These are phyloP conservation scores for Cyberlindnera mrakii DNA, from an alignment of 805 yeast species.

Conservation along the genomic window DNA sequence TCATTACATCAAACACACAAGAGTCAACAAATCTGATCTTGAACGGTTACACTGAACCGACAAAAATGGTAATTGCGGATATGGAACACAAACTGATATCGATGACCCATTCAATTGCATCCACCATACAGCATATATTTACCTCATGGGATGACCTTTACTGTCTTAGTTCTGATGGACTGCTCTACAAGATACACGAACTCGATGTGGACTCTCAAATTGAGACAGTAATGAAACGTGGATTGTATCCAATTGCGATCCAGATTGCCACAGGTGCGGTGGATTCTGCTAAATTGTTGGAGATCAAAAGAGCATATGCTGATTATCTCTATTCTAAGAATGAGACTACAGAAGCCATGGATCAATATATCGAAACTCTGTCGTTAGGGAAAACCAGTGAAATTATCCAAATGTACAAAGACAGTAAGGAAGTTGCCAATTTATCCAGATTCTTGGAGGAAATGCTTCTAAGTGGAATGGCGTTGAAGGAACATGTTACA, in stretches of 20 bases:
- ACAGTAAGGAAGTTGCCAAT: conserved; percentile 62
- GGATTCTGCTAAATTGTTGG: conserved; percentile 27
- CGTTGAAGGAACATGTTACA: conserved; percentile 79
- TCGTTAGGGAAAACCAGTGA: conserved; percentile 59
- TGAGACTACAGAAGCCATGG: conserved; percentile 62
- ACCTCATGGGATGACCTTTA: conserved; percentile 50
- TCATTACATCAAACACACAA: conserved; percentile 45
- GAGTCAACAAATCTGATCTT: conserved; percentile 27
- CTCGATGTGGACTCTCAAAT: conserved; percentile 63
- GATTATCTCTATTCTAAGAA: conserved; percentile 64
- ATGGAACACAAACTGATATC: conserved; percentile 63
- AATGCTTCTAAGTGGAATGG: conserved; percentile 45
- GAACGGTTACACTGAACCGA: conserved; percentile 33
- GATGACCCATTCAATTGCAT: conserved; percentile 62
- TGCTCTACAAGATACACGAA: conserved; percentile 62
- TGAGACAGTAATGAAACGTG: conserved; percentile 60
- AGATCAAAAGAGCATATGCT: conserved; percentile 56
- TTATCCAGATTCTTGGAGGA: conserved; percentile 59
- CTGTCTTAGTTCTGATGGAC: conserved; percentile 69
- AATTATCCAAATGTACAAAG: conserved; percentile 73
- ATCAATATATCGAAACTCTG: conserved; percentile 62
- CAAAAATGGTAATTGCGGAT: conserved; percentile 64
- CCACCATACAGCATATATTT: conserved; percentile 54
- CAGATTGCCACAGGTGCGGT: conserved; percentile 44
- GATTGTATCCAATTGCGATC: conserved; percentile 67